Conservation (phyloP, 495 filamentous ascomycete genomes). For the Neurospora sp. region DNA sequence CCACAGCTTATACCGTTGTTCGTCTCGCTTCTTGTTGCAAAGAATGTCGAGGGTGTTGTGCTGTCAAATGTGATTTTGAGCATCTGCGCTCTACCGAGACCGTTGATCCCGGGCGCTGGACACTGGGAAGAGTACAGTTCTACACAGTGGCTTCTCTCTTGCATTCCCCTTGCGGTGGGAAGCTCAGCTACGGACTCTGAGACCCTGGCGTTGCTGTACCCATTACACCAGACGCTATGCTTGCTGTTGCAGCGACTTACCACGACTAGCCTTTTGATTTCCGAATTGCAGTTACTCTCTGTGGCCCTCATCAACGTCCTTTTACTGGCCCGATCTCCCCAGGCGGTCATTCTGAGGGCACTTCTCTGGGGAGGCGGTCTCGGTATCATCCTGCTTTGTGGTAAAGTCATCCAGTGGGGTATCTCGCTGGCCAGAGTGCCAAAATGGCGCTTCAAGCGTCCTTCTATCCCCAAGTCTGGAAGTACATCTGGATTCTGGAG, state of each 20-base stretch:
- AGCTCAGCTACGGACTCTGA: conserved; percentile 33
- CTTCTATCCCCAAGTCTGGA: conserved; percentile 12
- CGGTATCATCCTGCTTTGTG: conserved; percentile 59
- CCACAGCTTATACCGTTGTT: conserved; percentile 66
- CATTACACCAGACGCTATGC: conserved; percentile 76
- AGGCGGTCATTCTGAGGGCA: conserved; percentile 70
- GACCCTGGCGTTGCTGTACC: conserved; percentile 59
- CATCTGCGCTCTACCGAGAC: conserved; percentile 63
- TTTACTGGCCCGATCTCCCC: conserved; percentile 68
- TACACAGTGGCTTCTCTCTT: conserved; percentile 63
- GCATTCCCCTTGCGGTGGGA: conserved; percentile 39
- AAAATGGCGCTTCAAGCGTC: conserved; percentile 73
- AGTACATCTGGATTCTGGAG: not conserved
- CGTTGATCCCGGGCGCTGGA: conserved; percentile 53
- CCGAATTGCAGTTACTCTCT: conserved; percentile 82
- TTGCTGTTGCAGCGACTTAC: conserved; percentile 65
- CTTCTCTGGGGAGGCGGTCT: conserved; percentile 84
- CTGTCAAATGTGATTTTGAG: conserved; percentile 73
- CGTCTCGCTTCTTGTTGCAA: conserved; percentile 66
- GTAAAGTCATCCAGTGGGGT: conserved; percentile 72
- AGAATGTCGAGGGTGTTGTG: conserved; percentile 43
- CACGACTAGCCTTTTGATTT: conserved; percentile 72
- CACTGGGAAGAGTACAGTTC: conserved; percentile 45
- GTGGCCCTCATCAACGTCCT: conserved; percentile 73
- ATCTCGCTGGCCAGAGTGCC: conserved; percentile 80